Base-by-base conservation (phyloP, 164 flowering plant species). In the Tetracentron sinense region DNA sequence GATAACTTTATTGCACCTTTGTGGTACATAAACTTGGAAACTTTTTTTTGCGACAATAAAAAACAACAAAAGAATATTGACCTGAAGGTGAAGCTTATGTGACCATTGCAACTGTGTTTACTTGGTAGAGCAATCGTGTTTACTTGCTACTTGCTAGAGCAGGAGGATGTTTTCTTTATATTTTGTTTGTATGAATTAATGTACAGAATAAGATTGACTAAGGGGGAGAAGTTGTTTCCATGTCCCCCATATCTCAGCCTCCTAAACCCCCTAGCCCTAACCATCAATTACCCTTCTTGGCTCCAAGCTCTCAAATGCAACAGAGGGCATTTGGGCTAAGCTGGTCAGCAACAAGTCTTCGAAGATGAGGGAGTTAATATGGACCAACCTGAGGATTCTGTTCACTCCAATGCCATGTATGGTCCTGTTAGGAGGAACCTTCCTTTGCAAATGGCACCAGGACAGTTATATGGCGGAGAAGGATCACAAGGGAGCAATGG, bases 131-230 rank as follows among this genome's bases (percentile, higher is more conserved):
- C n/a, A n/a, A n/a, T n/a, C n/a, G n/a, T n/a, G n/a, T n/a, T n/a
- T n/a, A n/a, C n/a, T n/a, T n/a, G n/a, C n/a, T n/a, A n/a, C n/a
- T n/a, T n/a, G n/a, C n/a, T n/a, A n/a, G n/a, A n/a, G n/a, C n/a
- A n/a, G n/a, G n/a, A n/a, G n/a, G n/a, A n/a, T n/a, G 44, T 8
- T 38, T 38, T 38, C 44, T 38, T 38, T 8, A 8, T 38, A 8
- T 8, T 16, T 8, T 49, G 16, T 6, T 23, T 19, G 0, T 49
- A 14, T 49, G 22, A 49, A 3, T 49, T 49, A 22, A 25, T 57
- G n/a, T 57, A 46, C 61, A 57, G 61, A 30, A 57, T 57, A 46
- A 57, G 61, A 44, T 57, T 21, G 42, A 57, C n/a, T 6, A 1
- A 0, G 61, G 42, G 16, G 61, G 46, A 57, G 46, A 21, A 14